Evolutionary conservation across 2,329 filamentous ascomycete genomes (phyloP), one percentile per base, ranked within the genome.

Genomic region (Sclerotinia subarctica): DNA sequence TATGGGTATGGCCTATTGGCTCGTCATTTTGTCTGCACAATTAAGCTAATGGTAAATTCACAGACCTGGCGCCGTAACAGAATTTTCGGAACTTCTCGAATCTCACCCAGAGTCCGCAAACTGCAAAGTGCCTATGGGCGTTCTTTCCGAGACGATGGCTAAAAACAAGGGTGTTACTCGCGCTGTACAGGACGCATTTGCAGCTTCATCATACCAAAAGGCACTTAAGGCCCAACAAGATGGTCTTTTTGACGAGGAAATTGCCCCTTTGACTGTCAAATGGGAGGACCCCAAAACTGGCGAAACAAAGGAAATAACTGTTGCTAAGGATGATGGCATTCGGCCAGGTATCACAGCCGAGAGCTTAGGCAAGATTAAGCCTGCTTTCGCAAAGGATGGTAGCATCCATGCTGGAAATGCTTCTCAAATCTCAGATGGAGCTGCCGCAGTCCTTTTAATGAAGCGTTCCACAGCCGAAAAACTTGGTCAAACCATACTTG

Each of bases 91-190:
- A 62, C 86, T 92, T 65, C 88, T 98, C 72, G 92, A 97, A 78
- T 86, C 83, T 75, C 86, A 94, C 83, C 85, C 88, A 72, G 90
- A 95, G 78, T 86, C 94, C 32, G 91, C 91, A 76, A 96, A 97
- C 86, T 99, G 95, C 88, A 97, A 96, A 83, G 94, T 98, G 3
- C 90, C 93, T 78, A 98, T 98, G 95, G 94, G 94, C 75, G 86
- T 93, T 15, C 84, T 98, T 62, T 97, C 93, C 38, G 95, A 99
- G 81, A 81, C 94, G 77, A 97, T 98, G 94, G 95, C 94, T 74
- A 91, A 93, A 81, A 93, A 93, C 78, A 88, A 90, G 76, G 84
- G 85, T 69, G 87, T 98, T 77, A 77, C 82, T 68, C 90, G 95
- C 70, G 81, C 84, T 15, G 82, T 85, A 64, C 95, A 98, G 81